Evolutionary conservation across 2,329 filamentous ascomycete genomes (phyloP).

Genomic region (Cercospora janseana): DNA sequence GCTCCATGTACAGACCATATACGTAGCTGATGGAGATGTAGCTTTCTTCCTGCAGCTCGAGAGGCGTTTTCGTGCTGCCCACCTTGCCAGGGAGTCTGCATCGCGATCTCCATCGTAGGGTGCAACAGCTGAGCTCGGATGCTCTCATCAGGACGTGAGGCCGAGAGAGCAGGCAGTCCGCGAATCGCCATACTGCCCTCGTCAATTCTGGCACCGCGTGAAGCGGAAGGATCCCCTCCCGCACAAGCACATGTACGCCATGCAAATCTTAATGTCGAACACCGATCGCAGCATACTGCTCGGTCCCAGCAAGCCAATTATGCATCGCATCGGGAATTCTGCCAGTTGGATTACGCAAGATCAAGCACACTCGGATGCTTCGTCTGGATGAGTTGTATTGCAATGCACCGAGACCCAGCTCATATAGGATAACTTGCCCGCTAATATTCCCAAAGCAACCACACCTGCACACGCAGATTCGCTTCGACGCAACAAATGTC

Average conservation of each 20-base stretch:
- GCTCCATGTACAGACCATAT: background rate
- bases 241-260: background rate
- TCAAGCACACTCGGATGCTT: too few relatives aligned
- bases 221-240: constrained; percentile 1
- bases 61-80: background rate
- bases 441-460: too few relatives aligned
- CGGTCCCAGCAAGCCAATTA: background rate
- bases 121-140: too few relatives aligned
- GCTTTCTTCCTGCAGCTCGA: constrained; percentile 2
- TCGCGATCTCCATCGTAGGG: too few relatives aligned
- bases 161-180: background rate
- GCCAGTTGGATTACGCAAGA: too few relatives aligned
- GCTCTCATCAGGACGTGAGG: too few relatives aligned
- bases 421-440: too few relatives aligned
- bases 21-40: constrained; percentile 3
- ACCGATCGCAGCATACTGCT: background rate
- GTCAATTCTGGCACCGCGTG: background rate
- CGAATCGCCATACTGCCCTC: background rate
- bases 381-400: too few relatives aligned
- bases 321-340: too few relatives aligned
- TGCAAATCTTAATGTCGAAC: background rate
- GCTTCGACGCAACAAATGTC: too few relatives aligned
- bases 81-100: too few relatives aligned
- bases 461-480: background rate
- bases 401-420: too few relatives aligned